phyloP scores from a whole-genome alignment of 73 alveolate species.

The Paramecium primaurelia region DNA sequence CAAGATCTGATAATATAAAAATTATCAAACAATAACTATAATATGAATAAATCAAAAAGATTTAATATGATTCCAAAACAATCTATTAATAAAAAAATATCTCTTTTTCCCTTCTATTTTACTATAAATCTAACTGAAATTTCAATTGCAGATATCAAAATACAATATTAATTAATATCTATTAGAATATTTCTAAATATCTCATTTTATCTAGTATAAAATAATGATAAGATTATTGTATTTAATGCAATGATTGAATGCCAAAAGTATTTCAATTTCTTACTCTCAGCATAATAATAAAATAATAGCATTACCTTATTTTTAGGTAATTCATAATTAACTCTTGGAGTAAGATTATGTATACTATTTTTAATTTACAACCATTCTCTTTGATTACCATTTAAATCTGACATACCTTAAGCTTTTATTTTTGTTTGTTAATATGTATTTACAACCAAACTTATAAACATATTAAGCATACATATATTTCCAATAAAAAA shows the following conservation, averaged over 20 bases:
- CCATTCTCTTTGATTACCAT: conserved; percentile 47
- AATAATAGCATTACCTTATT: background rate
- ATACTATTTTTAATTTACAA: conserved; percentile 3
- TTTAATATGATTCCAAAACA: background rate
- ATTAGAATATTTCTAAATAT: background rate
- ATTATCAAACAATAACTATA: background rate
- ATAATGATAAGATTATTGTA: background rate
- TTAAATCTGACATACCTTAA: background rate
- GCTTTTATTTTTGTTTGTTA: conserved; percentile 44
- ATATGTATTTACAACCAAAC: conserved; percentile 40
- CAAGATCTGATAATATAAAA: background rate
- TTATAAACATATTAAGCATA: conserved; percentile 54
- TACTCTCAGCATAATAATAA: background rate
- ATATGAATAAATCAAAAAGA: background rate
- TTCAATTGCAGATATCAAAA: background rate
- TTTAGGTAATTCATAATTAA: background rate
- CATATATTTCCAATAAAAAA: conserved; percentile 50
- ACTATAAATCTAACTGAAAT: background rate
- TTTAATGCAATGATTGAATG: background rate
- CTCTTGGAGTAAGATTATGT: background rate
- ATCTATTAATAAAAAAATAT: background rate
- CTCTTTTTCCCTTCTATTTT: background rate
- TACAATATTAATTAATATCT: background rate
- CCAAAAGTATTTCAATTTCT: background rate
- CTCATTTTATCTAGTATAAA: background rate